Percentiles rank a stretch among this genome's conserved stretches.
These are phyloP conservation scores for Yamadazyma kanchanaburiensis DNA, from an alignment of 1,139 yeast species.

Conservation along the genomic window DNA sequence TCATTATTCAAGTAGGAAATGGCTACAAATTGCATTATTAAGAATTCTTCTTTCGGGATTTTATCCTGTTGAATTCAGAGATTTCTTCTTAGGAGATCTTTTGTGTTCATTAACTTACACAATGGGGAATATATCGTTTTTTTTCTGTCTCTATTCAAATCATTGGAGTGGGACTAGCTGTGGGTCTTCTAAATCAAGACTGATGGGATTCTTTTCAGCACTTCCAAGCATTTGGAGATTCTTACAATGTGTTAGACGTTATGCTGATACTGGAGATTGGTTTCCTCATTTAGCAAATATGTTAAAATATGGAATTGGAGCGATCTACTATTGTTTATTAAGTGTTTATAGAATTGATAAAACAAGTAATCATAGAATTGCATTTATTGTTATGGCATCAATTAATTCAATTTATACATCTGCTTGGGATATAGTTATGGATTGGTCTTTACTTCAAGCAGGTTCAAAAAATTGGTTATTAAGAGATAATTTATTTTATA, in stretches of 20 bases:
- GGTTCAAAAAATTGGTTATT: constrained; percentile 57
- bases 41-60: constrained; percentile 78
- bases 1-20: constrained; percentile 57
- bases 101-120: constrained; percentile 86
- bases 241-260: constrained; percentile 88
- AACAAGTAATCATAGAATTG: constrained; percentile 39
- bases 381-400: constrained; percentile 70
- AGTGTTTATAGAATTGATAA: constrained; percentile 74
- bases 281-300: constrained; percentile 97
- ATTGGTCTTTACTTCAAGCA: constrained; percentile 83
- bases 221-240: constrained; percentile 90
- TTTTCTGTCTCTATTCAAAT: constrained; percentile 75
- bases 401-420: constrained; percentile 69
- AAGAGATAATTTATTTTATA: constrained; percentile 68
- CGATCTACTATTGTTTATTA: constrained; percentile 68
- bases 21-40: constrained; percentile 73
- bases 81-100: constrained; percentile 89
- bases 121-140: constrained; percentile 79
- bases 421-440: constrained; percentile 92
- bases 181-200: constrained; percentile 73
- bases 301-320: constrained; percentile 65
- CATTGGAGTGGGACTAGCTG: constrained; percentile 67
- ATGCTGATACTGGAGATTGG: constrained; percentile 88
- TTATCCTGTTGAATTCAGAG: constrained; percentile 92
- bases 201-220: constrained; percentile 79